Evolutionary conservation across 1,284 basidiomycete genomes (phyloP).

Genomic region (Calocybe gambosa): DNA sequence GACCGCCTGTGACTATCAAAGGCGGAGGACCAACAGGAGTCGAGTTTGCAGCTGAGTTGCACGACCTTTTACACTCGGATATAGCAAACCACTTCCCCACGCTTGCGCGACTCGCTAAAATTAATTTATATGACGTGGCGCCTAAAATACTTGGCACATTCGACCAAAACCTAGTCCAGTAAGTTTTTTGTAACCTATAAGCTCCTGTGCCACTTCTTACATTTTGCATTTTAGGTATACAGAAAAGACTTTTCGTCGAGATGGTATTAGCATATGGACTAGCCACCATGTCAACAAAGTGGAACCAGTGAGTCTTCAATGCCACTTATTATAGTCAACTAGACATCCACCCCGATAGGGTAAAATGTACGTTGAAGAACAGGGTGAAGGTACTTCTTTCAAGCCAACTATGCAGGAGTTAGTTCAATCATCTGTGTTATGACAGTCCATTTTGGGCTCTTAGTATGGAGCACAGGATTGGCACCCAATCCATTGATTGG

Average conservation of each 20-base stretch:
- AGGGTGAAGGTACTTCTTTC: slow-evolving; percentile 43
- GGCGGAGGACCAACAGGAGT: slow-evolving; percentile 76
- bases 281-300: slow-evolving; percentile 79
- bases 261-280: slow-evolving; percentile 73
- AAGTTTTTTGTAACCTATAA: slow-evolving; percentile 18
- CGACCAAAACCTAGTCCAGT: slow-evolving; percentile 65
- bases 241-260: slow-evolving; percentile 67
- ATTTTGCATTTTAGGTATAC: slow-evolving; percentile 45
- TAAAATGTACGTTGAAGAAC: slow-evolving; percentile 53
- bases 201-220: slow-evolving; percentile 3
- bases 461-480: slow-evolving; percentile 85
- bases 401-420: not conserved
- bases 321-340: not conserved
- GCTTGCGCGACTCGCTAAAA: slow-evolving; percentile 59
- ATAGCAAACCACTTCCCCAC: slow-evolving; percentile 60
- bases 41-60: slow-evolving; percentile 83
- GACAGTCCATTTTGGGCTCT: slow-evolving; percentile 70
- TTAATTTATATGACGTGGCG: slow-evolving; percentile 77
- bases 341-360: slow-evolving; percentile 25
- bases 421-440: not conserved
- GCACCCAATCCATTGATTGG: slow-evolving; percentile 74
- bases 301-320: slow-evolving; percentile 44
- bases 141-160: slow-evolving; percentile 79
- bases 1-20: slow-evolving; percentile 16
- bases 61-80: slow-evolving; percentile 79